Evolutionary conservation across 2,329 filamentous ascomycete species (phyloP).

Genomic region (Trichoderma hamatum): DNA sequence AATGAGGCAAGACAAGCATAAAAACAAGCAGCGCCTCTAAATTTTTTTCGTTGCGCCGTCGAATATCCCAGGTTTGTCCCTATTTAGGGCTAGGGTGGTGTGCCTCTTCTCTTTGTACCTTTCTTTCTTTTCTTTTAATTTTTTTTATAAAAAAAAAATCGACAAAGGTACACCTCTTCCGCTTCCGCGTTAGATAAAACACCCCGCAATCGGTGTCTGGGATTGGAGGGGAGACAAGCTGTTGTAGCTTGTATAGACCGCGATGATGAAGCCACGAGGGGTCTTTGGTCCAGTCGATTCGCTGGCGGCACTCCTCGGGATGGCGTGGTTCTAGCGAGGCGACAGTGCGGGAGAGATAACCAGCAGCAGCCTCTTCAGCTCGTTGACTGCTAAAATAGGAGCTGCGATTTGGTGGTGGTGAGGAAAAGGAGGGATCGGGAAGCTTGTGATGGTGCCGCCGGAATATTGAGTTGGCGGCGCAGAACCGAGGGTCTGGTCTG

Average conservation of each 20-base stretch:
- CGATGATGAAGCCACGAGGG: conserved; percentile 11
- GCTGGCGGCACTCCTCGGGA: conserved; percentile 1
- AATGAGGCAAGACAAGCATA: conserved; percentile 20
- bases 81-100: conserved; percentile 21
- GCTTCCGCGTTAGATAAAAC: neutral
- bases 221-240: neutral
- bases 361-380: neutral
- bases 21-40: conserved; percentile 23
- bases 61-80: conserved; percentile 1
- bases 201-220: conserved; percentile 7
- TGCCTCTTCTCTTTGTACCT: neutral
- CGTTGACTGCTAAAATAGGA: neutral
- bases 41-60: conserved; percentile 4
- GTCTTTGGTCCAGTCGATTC: conserved; percentile 18
- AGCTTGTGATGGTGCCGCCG: conserved; percentile 17
- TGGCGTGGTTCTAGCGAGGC: neutral
- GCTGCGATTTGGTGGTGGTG: neutral
- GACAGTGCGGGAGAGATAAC: neutral
- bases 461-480: conserved; percentile 18
- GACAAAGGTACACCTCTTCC: neutral
- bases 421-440: neutral
- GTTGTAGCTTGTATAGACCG: neutral
- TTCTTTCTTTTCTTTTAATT: neutral
- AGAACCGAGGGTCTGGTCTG: conserved; percentile 10
- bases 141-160: neutral